A percentile compares a stretch with the other conserved stretches of the same genome.
These are phyloP conservation scores for Plasmodium coatneyi DNA, from an alignment of 169 alveolate genomes.

Conservation along the genomic window DNA sequence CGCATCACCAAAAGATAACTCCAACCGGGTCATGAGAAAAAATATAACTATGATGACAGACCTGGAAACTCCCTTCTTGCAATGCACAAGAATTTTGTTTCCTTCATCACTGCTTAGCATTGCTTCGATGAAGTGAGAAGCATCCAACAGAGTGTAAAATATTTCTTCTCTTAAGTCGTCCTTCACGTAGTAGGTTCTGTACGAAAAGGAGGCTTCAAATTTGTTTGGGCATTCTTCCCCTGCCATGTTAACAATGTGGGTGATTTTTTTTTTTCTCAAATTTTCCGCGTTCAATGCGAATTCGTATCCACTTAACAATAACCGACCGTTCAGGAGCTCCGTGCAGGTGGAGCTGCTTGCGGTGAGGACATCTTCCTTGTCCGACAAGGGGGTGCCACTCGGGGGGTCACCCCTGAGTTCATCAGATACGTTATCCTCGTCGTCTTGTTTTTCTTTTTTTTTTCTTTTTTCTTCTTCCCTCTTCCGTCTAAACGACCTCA, in stretches of 20 bases:
- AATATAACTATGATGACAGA: conserved; percentile 79
- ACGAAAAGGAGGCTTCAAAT: conserved; percentile 6
- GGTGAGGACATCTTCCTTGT: not conserved
- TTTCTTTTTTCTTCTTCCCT: not conserved
- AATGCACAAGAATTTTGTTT: conserved; percentile 76
- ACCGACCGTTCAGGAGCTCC: conserved; percentile 44
- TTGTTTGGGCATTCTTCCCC: conserved; percentile 75
- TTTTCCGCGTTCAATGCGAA: conserved; percentile 28
- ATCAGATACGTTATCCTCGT: not conserved
- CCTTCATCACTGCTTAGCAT: conserved; percentile 25
- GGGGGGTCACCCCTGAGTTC: not conserved
- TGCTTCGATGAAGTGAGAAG: conserved; percentile 54
- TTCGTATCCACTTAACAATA: conserved; percentile 75
- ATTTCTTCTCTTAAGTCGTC: conserved; percentile 76
- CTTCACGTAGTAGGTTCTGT: conserved; percentile 70
- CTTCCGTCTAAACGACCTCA: not conserved
- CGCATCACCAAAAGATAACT: conserved; percentile 70
- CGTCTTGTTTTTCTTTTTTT: not conserved
- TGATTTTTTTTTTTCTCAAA: conserved; percentile 33
- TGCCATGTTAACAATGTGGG: conserved; percentile 73
- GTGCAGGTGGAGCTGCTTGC: conserved; percentile 53
- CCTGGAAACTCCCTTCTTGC: conserved; percentile 79
- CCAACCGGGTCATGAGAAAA: conserved; percentile 77
- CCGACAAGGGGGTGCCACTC: conserved; percentile 18
- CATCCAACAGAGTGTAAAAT: conserved; percentile 69